Evolutionary conservation across 1,284 basidiomycete species (phyloP).

Genomic region (Trametes versicolor): DNA sequence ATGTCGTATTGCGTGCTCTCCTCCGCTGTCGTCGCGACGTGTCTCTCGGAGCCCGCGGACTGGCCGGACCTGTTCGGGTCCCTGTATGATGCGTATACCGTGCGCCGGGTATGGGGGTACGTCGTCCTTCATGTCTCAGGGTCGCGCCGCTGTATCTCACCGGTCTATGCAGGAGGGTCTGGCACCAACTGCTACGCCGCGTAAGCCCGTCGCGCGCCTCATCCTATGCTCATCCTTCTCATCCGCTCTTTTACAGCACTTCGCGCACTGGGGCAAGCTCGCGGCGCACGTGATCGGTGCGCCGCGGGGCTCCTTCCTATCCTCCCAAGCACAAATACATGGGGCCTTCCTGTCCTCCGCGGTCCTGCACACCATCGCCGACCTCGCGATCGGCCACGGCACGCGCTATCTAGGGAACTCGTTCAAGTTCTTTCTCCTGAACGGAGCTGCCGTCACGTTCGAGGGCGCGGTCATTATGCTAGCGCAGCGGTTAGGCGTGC

Average conservation of each 20-base stretch:
- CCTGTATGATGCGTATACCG: slow-evolving; percentile 47
- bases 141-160: background rate
- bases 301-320: slow-evolving; percentile 23
- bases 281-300: slow-evolving; percentile 5
- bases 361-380: slow-evolving; percentile 24
- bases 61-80: slow-evolving; percentile 48
- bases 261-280: slow-evolving; percentile 17
- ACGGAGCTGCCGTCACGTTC: slow-evolving; percentile 23
- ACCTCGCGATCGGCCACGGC: slow-evolving; percentile 21
- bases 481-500: slow-evolving; percentile 8
- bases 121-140: slow-evolving; percentile 18
- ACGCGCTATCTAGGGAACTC: slow-evolving; percentile 11
- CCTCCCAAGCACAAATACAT: slow-evolving; percentile 23
- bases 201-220: slow-evolving; percentile 3
- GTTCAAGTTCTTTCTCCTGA: slow-evolving; percentile 17
- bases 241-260: slow-evolving; percentile 11
- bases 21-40: slow-evolving; percentile 37
- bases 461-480: slow-evolving; percentile 21
- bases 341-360: slow-evolving; percentile 26
- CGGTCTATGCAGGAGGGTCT: slow-evolving; percentile 38
- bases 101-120: slow-evolving; percentile 50
- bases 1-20: slow-evolving; percentile 37
- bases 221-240: background rate
- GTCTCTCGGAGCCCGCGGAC: slow-evolving; percentile 39
- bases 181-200: slow-evolving; percentile 42